Conservation (phyloP, 2,329 filamentous ascomycete genomes). For the Claviceps paspali region DNA sequence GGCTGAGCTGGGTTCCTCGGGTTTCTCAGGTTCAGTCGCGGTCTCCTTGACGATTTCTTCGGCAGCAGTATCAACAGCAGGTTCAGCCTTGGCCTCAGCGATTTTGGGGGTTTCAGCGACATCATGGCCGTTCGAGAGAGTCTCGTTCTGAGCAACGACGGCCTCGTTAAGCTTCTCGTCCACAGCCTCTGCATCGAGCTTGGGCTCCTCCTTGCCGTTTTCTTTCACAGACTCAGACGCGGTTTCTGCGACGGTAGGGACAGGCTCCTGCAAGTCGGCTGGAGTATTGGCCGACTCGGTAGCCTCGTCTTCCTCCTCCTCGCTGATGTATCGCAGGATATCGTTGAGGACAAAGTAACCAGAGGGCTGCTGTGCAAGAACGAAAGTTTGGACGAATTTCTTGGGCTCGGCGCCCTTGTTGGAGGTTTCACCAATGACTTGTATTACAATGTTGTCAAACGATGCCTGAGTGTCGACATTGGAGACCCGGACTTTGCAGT, state of each 20-base stretch:
- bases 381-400: slow-evolving; percentile 96
- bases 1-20: slow-evolving; percentile 45
- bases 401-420: slow-evolving; percentile 83
- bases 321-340: slow-evolving; percentile 85
- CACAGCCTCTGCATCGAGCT: slow-evolving; percentile 17
- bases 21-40: slow-evolving; percentile 45
- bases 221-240: slow-evolving; percentile 34
- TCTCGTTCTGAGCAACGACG: slow-evolving; percentile 5
- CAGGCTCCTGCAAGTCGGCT: slow-evolving; percentile 12
- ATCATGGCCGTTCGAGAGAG: slow-evolving; percentile 1
- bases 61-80: slow-evolving; percentile 21
- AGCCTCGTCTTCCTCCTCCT: slow-evolving; percentile 59
- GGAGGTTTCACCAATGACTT: slow-evolving; percentile 95
- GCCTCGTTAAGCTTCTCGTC: slow-evolving; percentile 24
- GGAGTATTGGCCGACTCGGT: slow-evolving; percentile 19
- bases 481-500: slow-evolving; percentile 95
- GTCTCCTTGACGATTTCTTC: slow-evolving; percentile 41
- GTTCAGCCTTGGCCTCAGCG: slow-evolving; percentile 15
- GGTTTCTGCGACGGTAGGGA: slow-evolving; percentile 17
- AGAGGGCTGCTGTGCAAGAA: slow-evolving; percentile 87
- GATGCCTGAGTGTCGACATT: slow-evolving; percentile 96
- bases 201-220: slow-evolving; percentile 23
- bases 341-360: slow-evolving; percentile 98
- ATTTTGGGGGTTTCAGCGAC: slow-evolving; percentile 18
- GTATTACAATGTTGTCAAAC: slow-evolving; percentile 85